These are phyloP conservation scores for Penicillium sp. DNA, from an alignment of 2,329 filamentous ascomycete species.

Conservation along the genomic window DNA sequence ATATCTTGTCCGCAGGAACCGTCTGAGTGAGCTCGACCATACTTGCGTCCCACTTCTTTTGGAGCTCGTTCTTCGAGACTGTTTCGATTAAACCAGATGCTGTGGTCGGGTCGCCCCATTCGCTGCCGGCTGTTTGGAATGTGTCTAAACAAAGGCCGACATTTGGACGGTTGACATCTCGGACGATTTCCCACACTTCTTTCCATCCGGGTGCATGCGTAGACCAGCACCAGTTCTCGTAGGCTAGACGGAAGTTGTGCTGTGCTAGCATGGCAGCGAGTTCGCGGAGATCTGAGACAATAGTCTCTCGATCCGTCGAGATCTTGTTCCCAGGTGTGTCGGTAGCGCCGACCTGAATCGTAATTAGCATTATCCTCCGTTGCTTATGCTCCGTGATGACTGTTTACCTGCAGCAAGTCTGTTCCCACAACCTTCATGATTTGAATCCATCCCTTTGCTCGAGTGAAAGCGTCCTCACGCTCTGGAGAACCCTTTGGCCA, in stretches of 20 bases:
- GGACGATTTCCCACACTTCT: conserved; percentile 63
- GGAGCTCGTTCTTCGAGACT: conserved; percentile 43
- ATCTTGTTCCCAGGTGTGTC: conserved; percentile 55
- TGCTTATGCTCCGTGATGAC: too few relatives aligned
- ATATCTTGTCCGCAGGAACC: conserved; percentile 65
- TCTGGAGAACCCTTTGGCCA: conserved; percentile 57
- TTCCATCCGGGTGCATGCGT: conserved; percentile 64
- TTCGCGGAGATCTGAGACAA: conserved; percentile 57
- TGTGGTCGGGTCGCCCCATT: conserved; percentile 67
- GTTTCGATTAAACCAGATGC: conserved; percentile 53
- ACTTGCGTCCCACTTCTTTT: conserved; percentile 49
- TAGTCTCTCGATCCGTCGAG: conserved; percentile 44
- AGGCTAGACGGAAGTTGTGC: conserved; percentile 58
- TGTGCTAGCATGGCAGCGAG: conserved; percentile 58
- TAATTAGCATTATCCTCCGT: too few relatives aligned
- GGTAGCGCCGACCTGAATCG: conserved; percentile 52
- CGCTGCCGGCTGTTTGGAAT: conserved; percentile 66
- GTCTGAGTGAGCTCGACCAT: conserved; percentile 52
- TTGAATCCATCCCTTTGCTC: conserved; percentile 61
- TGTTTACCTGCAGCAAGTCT: conserved; percentile 61
- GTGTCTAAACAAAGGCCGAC: conserved; percentile 71
- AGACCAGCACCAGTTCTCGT: conserved; percentile 80
- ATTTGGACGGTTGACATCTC: conserved; percentile 57
- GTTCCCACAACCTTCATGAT: conserved; percentile 66
- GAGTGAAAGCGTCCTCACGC: conserved; percentile 56